Percentiles rank a stretch among this genome's conserved stretches.
phyloP scores from a whole-genome alignment of 352 stramenopile species.

The Achlya hypogyna region DNA sequence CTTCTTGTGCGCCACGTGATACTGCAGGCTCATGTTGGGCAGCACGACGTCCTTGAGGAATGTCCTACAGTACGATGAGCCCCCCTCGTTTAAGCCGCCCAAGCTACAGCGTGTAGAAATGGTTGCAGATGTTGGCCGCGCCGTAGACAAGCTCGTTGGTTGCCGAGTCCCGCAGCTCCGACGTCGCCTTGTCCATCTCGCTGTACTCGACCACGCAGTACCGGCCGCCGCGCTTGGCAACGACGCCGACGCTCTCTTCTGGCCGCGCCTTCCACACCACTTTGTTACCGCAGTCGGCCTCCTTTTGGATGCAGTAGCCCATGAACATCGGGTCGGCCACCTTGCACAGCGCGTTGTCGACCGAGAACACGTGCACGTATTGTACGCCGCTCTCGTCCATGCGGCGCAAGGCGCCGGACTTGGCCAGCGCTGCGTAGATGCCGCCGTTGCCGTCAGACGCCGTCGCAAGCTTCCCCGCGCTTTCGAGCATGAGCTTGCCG shows the following conservation, averaged over 20 bases:
- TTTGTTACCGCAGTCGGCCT: constrained; percentile 95
- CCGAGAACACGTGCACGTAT: constrained; percentile 95
- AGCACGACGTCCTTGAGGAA: constrained; percentile 85
- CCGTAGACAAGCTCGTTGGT: constrained; percentile 89
- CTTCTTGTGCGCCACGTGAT: constrained; percentile 97
- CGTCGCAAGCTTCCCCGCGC: constrained; percentile 61
- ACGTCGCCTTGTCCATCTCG: constrained; percentile 83
- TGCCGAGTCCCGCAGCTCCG: constrained; percentile 42
- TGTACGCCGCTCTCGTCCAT: constrained; percentile 84
- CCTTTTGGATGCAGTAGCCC: constrained; percentile 90
- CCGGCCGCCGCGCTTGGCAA: constrained; percentile 68
- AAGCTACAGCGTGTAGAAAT: constrained; percentile 91
- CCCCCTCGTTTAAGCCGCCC: not conserved
- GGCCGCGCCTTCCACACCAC: constrained; percentile 90
- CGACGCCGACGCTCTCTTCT: constrained; percentile 90
- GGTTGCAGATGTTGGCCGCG: constrained; percentile 98
- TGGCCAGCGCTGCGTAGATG: constrained; percentile 88
- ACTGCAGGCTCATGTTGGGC: constrained; percentile 69
- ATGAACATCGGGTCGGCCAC: constrained; percentile 94
- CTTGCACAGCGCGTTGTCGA: constrained; percentile 97
- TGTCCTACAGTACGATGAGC: constrained; percentile 26
- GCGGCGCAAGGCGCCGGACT: constrained; percentile 80
- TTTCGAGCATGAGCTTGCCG: constrained; percentile 96
- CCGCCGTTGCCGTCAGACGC: constrained; percentile 98
- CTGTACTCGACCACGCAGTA: constrained; percentile 97